Evolutionary conservation across 2,329 filamentous ascomycete genomes (phyloP).

Genomic region (Gaeumannomyces sp.): DNA sequence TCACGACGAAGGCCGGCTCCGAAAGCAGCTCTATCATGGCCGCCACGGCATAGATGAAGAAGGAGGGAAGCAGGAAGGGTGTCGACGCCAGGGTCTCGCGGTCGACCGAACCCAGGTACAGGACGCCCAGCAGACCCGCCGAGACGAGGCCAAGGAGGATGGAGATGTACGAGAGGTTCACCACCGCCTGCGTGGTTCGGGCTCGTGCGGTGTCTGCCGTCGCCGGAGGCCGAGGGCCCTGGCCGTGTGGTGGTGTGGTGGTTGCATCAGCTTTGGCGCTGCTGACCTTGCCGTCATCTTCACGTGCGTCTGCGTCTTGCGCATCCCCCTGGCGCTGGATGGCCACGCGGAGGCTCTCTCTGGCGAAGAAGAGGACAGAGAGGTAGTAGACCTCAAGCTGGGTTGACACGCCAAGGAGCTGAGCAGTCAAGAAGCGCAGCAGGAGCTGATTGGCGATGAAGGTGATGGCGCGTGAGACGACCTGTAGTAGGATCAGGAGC

Average conservation of each 20-base stretch:
- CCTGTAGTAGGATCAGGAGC: constrained; percentile 80
- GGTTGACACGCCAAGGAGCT: constrained; percentile 75
- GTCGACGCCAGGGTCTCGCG: constrained; percentile 45
- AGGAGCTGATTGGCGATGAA: constrained; percentile 90
- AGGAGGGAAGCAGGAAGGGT: constrained; percentile 53
- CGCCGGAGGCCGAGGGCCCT: too few relatives aligned
- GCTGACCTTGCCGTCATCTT: constrained; percentile 16
- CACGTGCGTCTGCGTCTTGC: constrained; percentile 20
- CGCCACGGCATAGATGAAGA: constrained; percentile 51
- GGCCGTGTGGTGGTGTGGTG: too few relatives aligned
- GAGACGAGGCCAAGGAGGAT: constrained; percentile 62
- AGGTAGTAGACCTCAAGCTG: constrained; percentile 92
- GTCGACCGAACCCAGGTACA: constrained; percentile 55
- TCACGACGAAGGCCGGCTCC: constrained; percentile 84
- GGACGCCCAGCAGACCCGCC: constrained; percentile 55
- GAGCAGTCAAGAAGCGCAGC: constrained; percentile 79
- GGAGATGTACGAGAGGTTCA: constrained; percentile 84
- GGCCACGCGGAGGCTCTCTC: constrained; percentile 86
- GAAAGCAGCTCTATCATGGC: constrained; percentile 69
- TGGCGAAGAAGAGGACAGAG: constrained; percentile 87
- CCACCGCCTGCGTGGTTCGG: constrained; percentile 58
- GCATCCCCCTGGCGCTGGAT: constrained; percentile 64
- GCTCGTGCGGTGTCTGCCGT: background rate
- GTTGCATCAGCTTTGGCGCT: background rate
- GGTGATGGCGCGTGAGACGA: constrained; percentile 79